Evolutionary conservation across 371 early-diverging fungal species (phyloP).

Genomic region (Massospora cicadina): DNA sequence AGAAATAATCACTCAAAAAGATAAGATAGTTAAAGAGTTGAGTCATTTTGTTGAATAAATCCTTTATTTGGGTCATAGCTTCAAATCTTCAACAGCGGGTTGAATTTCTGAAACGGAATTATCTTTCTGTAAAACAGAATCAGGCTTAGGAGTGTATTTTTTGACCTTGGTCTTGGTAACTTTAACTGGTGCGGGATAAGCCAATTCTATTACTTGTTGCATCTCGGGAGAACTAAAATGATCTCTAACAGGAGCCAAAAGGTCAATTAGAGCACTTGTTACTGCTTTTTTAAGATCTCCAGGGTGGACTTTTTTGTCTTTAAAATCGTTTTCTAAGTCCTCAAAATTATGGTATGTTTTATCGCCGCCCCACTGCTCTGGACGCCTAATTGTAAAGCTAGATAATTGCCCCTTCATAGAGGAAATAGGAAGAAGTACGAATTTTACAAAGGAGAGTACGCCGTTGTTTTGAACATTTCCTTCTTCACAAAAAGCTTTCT

Average conservation of each 20-base stretch:
- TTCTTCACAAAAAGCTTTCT: constrained; percentile 96
- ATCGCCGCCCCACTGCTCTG: constrained; percentile 82
- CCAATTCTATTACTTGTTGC: constrained; percentile 32
- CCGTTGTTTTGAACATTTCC: constrained; percentile 94
- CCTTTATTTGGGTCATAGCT: no score
- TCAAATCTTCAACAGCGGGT: no score
- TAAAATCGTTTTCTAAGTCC: constrained; percentile 73
- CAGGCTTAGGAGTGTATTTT: constrained; percentile 16
- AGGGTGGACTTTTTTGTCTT: constrained; percentile 79
- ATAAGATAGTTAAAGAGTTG: no score
- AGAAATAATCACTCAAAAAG: no score
- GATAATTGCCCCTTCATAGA: constrained; percentile 31
- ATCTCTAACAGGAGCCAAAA: constrained; percentile 87
- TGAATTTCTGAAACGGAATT: no score
- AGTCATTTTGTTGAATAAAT: no score
- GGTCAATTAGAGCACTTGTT: constrained; percentile 60
- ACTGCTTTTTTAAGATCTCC: constrained; percentile 93
- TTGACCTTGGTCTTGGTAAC: constrained; percentile 23
- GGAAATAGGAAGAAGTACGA: constrained; percentile 78
- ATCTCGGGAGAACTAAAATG: constrained; percentile 44
- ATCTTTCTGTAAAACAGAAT: background rate
- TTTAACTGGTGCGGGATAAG: constrained; percentile 39
- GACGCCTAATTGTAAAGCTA: constrained; percentile 50
- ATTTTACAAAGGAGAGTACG: constrained; percentile 74
- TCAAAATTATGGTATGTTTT: constrained; percentile 47